Base-by-base conservation (phyloP, 179 eudicot species). In the Beta corolliflora region DNA sequence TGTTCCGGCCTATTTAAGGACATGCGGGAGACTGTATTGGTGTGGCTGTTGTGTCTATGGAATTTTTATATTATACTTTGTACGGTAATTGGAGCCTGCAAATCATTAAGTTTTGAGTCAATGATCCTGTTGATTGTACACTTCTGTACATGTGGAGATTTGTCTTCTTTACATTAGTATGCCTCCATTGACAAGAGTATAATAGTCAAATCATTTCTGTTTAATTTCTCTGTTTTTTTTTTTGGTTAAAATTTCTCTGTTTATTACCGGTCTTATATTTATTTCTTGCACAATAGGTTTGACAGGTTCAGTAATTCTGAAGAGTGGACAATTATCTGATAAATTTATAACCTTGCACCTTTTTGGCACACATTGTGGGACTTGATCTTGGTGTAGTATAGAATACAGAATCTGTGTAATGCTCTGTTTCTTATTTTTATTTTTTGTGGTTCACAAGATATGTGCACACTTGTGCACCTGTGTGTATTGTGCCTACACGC, bases 291-390 rank as follows among this genome's bases (percentile, higher is more conserved):
- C 61, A 15, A 71, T 76, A 95, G 98, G 98, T 83, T 77, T 95
- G 71, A 93, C 98, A 59, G 92, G 98, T 71, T 91, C 98, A 48
- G 81, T 95, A 81, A 79, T 95, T 81, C 84, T 95, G 93, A 92
- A 89, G 90, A 95, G 91, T 64, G 98, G 98, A 83, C 86, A 58
- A 15, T 76, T 95, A 80, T 95, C 98, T 58, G 97, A 95, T n/a
- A n/a, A n/a, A n/a, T n/a, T n/a, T n/a, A n/a, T n/a, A n/a, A n/a
- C n/a, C n/a, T n/a, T n/a, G n/a, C n/a, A n/a, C n/a, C n/a, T n/a
- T n/a, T n/a, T n/a, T n/a, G n/a, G n/a, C n/a, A n/a, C n/a, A n/a
- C n/a, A n/a, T n/a, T n/a, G n/a, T n/a, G n/a, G n/a, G n/a, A n/a
- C n/a, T n/a, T n/a, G n/a, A n/a, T n/a, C n/a, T n/a, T n/a, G n/a